Evolutionary conservation across 768 basidiomycete species (phyloP), one percentile per base, ranked within the genome.

Genomic region (Termitomyces sp.): DNA sequence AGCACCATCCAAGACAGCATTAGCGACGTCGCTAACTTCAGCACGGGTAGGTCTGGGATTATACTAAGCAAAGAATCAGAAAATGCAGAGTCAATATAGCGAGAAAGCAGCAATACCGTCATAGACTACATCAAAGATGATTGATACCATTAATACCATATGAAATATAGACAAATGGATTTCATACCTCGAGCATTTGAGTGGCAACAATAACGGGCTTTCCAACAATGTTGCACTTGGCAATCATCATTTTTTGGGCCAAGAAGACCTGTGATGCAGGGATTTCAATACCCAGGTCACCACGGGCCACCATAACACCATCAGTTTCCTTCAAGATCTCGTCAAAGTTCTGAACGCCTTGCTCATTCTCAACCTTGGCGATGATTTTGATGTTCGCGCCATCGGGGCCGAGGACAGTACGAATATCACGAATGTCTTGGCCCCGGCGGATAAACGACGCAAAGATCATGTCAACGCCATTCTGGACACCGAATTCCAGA

Each of bases 191-290:
- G 65, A 99, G 88, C 96, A 99, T 99, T 75, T 99, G 96, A 14
- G 97, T 99, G 10, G 97, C 97, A 61, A 97, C 95, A 71, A 99
- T 98, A 68, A 93, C 91, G 42, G 97, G 95, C 80, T 99, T 99
- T 66, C 97, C 97, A 55, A 84, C 88, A 68, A 96, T 91, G 81
- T 97, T 98, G 79, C 95, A 97, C 79, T 98, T 98, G 59, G 96
- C 86, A 67, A 98, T 99, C 95, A 99, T 99, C 96, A 98, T 98
- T 81, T 99, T 99, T 74, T 99, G 97, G 8, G 97, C 97, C 67
- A 98, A 80, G 83, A 99, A 99, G 45, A 99, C 97, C 70, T 98
- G 97, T 68, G 89, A 91, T 44, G 97, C 94, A n/a, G 97, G 97
- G 66, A 99, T 99, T 77, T 99, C 97, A 68, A 99, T 99, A 73